Conservation (phyloP, 371 early-diverging fungal species). For the Mucor circinelloides region DNA sequence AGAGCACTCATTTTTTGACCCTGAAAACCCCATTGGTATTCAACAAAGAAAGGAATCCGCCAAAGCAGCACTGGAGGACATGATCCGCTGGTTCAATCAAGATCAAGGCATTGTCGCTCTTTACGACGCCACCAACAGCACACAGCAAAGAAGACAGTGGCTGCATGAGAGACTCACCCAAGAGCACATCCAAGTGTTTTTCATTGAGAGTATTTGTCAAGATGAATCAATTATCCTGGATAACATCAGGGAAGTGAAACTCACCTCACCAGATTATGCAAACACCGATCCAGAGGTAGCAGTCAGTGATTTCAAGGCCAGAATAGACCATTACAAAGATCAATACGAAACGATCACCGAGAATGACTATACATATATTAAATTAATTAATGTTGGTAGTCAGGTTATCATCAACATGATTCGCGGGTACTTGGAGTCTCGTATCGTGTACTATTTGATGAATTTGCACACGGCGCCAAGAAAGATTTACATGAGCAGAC, state of each 20-base stretch:
- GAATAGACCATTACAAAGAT: slow-evolving; percentile 89
- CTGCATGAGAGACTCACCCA: slow-evolving; percentile 66
- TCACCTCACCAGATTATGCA: slow-evolving; percentile 91
- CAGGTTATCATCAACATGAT: slow-evolving; percentile 86
- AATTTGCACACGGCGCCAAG: slow-evolving; percentile 94
- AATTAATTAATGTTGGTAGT: slow-evolving; percentile 91
- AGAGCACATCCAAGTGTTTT: slow-evolving; percentile 85
- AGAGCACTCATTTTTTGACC: slow-evolving; percentile 90
- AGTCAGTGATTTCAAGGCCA: slow-evolving; percentile 82
- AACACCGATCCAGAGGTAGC: slow-evolving; percentile 76
- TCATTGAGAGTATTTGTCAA: slow-evolving; percentile 93
- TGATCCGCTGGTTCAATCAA: slow-evolving; percentile 88
- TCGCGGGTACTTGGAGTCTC: slow-evolving; percentile 90
- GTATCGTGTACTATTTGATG: slow-evolving; percentile 97
- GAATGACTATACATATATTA: slow-evolving; percentile 81
- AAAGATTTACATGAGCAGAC: slow-evolving; percentile 88
- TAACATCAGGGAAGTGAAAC: slow-evolving; percentile 93
- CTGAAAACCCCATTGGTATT: slow-evolving; percentile 72
- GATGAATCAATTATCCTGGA: slow-evolving; percentile 80
- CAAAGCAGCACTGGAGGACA: slow-evolving; percentile 81
- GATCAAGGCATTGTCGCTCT: slow-evolving; percentile 83
- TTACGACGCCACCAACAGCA: slow-evolving; percentile 98
- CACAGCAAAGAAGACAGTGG: slow-evolving; percentile 74
- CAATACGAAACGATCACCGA: slow-evolving; percentile 86
- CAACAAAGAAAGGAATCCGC: slow-evolving; percentile 82